Evolutionary conservation across 805 yeast species (phyloP).

Genomic region (Candida corydali): DNA sequence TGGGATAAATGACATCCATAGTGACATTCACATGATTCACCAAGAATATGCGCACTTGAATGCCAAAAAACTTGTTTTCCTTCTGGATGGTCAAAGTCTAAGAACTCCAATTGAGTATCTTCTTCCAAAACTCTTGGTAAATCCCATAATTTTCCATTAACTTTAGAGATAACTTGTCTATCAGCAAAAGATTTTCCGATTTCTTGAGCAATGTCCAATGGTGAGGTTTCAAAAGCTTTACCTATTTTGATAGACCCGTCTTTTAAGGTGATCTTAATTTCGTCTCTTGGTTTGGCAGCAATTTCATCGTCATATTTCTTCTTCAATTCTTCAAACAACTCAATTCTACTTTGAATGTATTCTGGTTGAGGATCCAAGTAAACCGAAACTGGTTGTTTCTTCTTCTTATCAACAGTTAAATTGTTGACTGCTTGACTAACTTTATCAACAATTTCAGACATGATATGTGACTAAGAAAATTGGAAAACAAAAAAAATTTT

Average conservation of each 20-base stretch:
- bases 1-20: constrained; percentile 81
- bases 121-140: constrained; percentile 87
- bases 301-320: constrained; percentile 70
- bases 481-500: constrained; percentile 4
- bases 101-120: constrained; percentile 65
- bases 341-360: constrained; percentile 74
- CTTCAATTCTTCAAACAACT: constrained; percentile 76
- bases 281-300: constrained; percentile 51
- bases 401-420: constrained; percentile 13
- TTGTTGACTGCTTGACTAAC: constrained; percentile 32
- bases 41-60: constrained; percentile 95
- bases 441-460: constrained; percentile 25
- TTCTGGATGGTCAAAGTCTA: constrained; percentile 90
- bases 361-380: constrained; percentile 74
- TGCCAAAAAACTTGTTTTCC: constrained; percentile 98
- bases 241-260: constrained; percentile 83
- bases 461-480: neutral
- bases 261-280: constrained; percentile 76
- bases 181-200: constrained; percentile 88
- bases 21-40: constrained; percentile 97
- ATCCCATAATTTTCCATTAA: constrained; percentile 91
- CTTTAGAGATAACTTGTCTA: constrained; percentile 86
- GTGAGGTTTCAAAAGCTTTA: constrained; percentile 84
- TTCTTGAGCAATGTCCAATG: constrained; percentile 75
- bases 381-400: constrained; percentile 37